Conservation (phyloP, 306 rosid species). For the Begonia loranthoides region DNA sequence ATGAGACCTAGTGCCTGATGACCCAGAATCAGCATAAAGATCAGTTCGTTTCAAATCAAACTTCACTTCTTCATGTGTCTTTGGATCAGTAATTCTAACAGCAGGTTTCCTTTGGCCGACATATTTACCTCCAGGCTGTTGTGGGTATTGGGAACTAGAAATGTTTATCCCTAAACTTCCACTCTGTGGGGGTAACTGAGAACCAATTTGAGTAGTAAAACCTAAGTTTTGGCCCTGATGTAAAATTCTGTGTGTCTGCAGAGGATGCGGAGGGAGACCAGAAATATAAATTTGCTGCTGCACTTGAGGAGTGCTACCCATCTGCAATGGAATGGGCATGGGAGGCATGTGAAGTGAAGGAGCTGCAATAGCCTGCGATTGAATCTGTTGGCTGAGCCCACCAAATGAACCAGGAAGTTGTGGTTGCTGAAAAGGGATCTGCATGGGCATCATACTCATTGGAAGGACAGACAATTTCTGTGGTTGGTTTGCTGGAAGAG, state of each 20-base stretch:
- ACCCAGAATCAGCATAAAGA: conserved; percentile 43
- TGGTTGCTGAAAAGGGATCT: conserved; percentile 49
- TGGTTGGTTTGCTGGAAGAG: conserved; percentile 36
- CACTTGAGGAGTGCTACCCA: conserved; percentile 66
- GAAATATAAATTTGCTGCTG: conserved; percentile 58
- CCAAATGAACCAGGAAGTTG: conserved; percentile 64
- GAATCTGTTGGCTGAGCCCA: conserved; percentile 67
- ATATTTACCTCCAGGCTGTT: conserved; percentile 72
- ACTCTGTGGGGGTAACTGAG: conserved; percentile 53
- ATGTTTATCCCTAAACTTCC: conserved; percentile 42
- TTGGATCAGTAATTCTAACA: conserved; percentile 92
- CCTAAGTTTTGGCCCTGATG: conserved; percentile 58
- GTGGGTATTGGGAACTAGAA: conserved; percentile 42
- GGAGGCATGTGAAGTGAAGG: conserved; percentile 53
- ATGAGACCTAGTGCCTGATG: conserved; percentile 51
- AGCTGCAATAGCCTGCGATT: conserved; percentile 60
- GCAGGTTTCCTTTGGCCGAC: conserved; percentile 51
- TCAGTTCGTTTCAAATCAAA: conserved; percentile 59
- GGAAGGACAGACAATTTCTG: conserved; percentile 53
- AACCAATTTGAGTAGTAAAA: conserved; percentile 54
- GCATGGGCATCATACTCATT: conserved; percentile 52
- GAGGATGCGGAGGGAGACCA: conserved; percentile 62
- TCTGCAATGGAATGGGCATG: conserved; percentile 36
- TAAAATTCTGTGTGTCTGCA: conserved; percentile 62
- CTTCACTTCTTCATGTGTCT: conserved; percentile 76